Evolutionary conservation across 495 filamentous ascomycete species (phyloP), one percentile per base, ranked within the genome.

Genomic region (Tuber calosporum): DNA sequence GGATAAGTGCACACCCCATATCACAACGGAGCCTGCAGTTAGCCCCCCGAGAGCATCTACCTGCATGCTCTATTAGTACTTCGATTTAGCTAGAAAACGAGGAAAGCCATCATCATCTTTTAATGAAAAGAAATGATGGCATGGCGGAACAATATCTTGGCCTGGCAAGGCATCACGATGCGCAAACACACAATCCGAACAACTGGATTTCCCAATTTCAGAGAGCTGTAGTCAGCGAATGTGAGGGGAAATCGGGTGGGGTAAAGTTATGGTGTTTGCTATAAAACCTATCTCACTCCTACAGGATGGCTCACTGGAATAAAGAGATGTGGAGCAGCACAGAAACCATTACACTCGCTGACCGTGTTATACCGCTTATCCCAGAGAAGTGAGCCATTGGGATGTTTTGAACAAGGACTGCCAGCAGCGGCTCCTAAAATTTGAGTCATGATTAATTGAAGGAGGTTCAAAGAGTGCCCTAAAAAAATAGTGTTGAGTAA

Each of bases 321-420:
- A n/a, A 62, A 62, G 53, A 26, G 53, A 62, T 26, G 9, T 62
- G n/a, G 53, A 13, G 53, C 48, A n/a, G 26, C 17, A 53, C 30
- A n/a, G 17, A 68, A 40, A 30, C 36, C 26, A 34, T 66, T 34
- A 70, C 15, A 22, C 43, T 34, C 30, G 6, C 66, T 77, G 68
- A 77, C 75, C 70, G 36, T 73, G n/a, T 26, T 48, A 39, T 77
- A 37, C 34, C 43, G 69, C 45, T n/a, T 77, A 20, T 77, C 70
- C 43, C 76, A 78, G 7, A 78, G 37, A 11, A 70, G 22, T 62
- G 76, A 78, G 38, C 76, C 76, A 69, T 77, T 78, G 4, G n/a
- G 0, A 62, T 62, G 53, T 30, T 15, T 30, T 30, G 53, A 62
- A 30, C 53, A 26, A 30, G 53, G 26, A 17, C n/a, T 26, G 53